Evolutionary conservation across 1,139 yeast genomes (phyloP).

Genomic region (Pichia sp.): DNA sequence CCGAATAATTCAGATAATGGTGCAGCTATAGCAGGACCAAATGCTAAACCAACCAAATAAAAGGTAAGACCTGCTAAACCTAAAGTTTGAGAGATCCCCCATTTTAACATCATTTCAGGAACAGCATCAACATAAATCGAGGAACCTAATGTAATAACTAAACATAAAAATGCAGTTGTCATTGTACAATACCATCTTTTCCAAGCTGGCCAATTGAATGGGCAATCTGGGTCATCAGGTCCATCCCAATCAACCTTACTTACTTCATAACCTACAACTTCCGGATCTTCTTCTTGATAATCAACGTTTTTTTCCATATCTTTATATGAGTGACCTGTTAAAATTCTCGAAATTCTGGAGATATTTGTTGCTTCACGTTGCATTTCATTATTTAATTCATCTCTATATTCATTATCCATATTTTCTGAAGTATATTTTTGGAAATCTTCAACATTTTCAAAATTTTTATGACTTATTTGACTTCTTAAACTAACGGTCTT

Average conservation of each 20-base stretch:
- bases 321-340: conserved; percentile 9
- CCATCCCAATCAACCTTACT: conserved; percentile 54
- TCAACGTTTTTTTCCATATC: neutral
- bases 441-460: conserved; percentile 1
- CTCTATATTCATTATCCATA: conserved; percentile 18
- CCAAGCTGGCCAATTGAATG: conserved; percentile 57
- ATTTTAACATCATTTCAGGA: conserved; percentile 40
- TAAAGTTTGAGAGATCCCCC: conserved; percentile 50
- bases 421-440: neutral
- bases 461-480: neutral
- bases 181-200: conserved; percentile 60
- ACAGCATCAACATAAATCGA: conserved; percentile 61
- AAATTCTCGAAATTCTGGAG: conserved; percentile 16
- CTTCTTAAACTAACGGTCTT: conserved; percentile 9
- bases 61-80: conserved; percentile 63
- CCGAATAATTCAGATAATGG: conserved; percentile 75
- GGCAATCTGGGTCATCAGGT: conserved; percentile 53
- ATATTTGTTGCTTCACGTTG: conserved; percentile 18
- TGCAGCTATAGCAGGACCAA: conserved; percentile 71
- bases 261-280: conserved; percentile 32
- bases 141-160: conserved; percentile 65
- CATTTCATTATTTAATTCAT: conserved; percentile 23
- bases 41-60: conserved; percentile 62
- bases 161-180: conserved; percentile 56
- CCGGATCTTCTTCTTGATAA: conserved; percentile 14